Base-by-base conservation (phyloP, 768 basidiomycete genomes). In the Hypholoma fasciculare region DNA sequence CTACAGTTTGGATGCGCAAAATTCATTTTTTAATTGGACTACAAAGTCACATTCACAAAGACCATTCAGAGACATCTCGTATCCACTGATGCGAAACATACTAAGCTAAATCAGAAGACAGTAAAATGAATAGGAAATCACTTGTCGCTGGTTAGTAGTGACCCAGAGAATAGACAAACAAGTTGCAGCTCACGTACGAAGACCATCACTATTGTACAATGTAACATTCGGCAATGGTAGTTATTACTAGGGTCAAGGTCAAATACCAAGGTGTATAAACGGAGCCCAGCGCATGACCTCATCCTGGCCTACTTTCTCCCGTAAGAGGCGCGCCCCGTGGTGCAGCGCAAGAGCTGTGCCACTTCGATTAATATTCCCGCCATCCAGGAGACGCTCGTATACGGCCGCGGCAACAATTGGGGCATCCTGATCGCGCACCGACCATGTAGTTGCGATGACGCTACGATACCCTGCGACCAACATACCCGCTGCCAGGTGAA, bases 371-470 rank as follows among this genome's bases (percentile, higher is more conserved):
- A 43, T 43, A 7, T 43, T 43, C 20, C 42, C 48, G 14, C 23
- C 48, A 34, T 23, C 48, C 16, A 34, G 54, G 16, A 71, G 49
- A 26, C 55, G 52, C 7, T 16, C 37, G 60, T 78, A 79, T n/a
- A 78, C 67, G 14, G 64, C 62, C 37, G 59, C 61, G 1, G 74
- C 67, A 42, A 79, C 59, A 4, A 30, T n/a, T 11, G 75, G 72
- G 3, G 69, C 78, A 52, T 70, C 65, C 11, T 56, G 54, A 58
- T 79, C 78, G 9, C 56, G 58, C 30, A 78, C 73, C 4, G 71
- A 71, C 78, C 78, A 79, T 73, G 78, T 73, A 26, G 79, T 79
- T 7, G 65, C 78, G 20, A 80, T 61, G 4, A 78, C 74, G 16
- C 65, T 55, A 2, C 59, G 48, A 52, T 59, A 69, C 30, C 69